Conservation (phyloP, 2,329 filamentous ascomycete genomes). For the Pseudomassariella vexata region DNA sequence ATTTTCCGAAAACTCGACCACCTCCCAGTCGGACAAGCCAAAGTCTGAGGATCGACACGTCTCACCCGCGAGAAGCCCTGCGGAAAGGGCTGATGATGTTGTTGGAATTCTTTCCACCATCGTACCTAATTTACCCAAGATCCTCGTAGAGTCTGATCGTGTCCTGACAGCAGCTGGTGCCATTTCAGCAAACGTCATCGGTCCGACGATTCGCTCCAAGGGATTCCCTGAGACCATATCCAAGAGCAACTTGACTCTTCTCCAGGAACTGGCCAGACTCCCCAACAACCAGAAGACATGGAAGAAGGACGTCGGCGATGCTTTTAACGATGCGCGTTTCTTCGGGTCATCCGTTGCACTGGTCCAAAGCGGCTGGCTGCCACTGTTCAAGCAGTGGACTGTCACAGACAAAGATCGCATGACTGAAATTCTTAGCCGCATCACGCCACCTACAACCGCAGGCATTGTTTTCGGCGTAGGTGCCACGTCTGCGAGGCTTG, state of each 20-base stretch:
- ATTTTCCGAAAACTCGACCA: conserved; percentile 51
- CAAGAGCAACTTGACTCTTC: conserved; percentile 61
- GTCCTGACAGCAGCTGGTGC: conserved; percentile 70
- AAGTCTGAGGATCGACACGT: conserved; percentile 29
- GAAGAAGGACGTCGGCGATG: conserved; percentile 88
- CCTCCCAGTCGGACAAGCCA: conserved; percentile 30
- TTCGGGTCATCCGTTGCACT: conserved; percentile 65
- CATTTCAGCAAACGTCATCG: conserved; percentile 79
- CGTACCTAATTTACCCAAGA: conserved; percentile 73
- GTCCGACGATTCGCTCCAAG: conserved; percentile 76
- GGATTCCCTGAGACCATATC: conserved; percentile 82
- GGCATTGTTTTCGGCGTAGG: conserved; percentile 99
- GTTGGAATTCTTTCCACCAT: conserved; percentile 74
- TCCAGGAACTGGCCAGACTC: conserved; percentile 72
- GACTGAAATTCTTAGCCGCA: conserved; percentile 69
- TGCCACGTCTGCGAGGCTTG: conserved; percentile 85
- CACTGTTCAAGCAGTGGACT: conserved; percentile 77
- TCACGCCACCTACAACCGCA: conserved; percentile 82
- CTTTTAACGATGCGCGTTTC: conserved; percentile 84
- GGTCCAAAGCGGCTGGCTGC: conserved; percentile 72
- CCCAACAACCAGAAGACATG: conserved; percentile 80
- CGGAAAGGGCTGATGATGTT: conserved; percentile 63
- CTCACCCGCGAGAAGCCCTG: conserved; percentile 23
- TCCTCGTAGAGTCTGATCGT: conserved; percentile 81
- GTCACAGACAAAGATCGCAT: conserved; percentile 84